These are phyloP conservation scores for Mycena alexandri DNA, from an alignment of 768 basidiomycete genomes.

Conservation along the genomic window DNA sequence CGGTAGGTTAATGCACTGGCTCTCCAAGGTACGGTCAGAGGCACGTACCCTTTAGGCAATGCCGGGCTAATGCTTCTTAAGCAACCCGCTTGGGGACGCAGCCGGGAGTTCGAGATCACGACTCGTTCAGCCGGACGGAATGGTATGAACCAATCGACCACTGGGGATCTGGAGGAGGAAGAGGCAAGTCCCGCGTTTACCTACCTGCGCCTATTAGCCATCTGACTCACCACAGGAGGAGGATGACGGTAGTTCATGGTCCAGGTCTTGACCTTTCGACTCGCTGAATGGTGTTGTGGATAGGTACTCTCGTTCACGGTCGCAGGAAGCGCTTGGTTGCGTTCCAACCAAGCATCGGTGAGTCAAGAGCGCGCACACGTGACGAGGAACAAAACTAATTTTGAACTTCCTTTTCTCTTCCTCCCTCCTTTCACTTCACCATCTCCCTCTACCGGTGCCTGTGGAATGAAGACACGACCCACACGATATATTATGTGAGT, in stretches of 20 bases:
- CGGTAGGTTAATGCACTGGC: constrained; percentile 90
- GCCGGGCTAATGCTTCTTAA: constrained; percentile 46
- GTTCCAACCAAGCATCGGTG: constrained; percentile 89
- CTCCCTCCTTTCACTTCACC: not conserved
- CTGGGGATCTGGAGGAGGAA: constrained; percentile 86
- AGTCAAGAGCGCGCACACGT: constrained; percentile 37
- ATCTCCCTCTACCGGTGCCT: not conserved
- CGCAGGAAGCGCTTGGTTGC: constrained; percentile 83
- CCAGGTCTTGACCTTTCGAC: too few species aligned
- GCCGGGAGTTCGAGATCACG: constrained; percentile 91
- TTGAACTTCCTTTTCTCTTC: not conserved
- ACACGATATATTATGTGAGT: constrained; percentile 82
- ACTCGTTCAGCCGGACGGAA: constrained; percentile 79
- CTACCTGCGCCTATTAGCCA: too few species aligned
- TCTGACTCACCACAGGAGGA: constrained; percentile 47
- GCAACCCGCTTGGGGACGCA: constrained; percentile 93
- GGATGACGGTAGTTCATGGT: constrained; percentile 48
- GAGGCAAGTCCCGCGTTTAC: constrained; percentile 43
- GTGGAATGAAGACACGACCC: constrained; percentile 75
- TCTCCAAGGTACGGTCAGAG: constrained; percentile 71
- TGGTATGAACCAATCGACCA: constrained; percentile 73
- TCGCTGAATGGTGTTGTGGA: too few species aligned
- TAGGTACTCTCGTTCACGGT: constrained; percentile 66
- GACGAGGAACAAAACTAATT: not conserved
- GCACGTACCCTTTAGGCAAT: constrained; percentile 22